These are phyloP conservation scores for Chondrostereum purpureum DNA, from an alignment of 1,284 basidiomycete species.

Conservation along the genomic window DNA sequence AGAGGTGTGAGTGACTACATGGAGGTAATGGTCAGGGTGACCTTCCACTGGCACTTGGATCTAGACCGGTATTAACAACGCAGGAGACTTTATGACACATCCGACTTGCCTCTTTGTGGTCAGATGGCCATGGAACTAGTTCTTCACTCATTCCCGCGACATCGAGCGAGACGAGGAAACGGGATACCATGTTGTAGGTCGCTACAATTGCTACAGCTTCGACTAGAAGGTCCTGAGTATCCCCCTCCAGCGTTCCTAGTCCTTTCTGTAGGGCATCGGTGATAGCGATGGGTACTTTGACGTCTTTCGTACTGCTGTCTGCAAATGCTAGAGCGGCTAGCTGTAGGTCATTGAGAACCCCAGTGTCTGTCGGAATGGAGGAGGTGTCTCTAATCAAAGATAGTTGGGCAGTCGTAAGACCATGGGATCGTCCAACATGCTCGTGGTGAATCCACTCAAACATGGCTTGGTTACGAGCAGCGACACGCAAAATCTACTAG, in stretches of 20 bases:
- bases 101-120: slow-evolving; percentile 36
- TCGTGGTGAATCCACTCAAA: slow-evolving; percentile 59
- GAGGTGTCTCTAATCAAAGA: slow-evolving; percentile 37
- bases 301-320: slow-evolving; percentile 38
- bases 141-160: slow-evolving; percentile 40
- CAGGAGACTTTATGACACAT: too few relatives aligned
- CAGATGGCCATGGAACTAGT: slow-evolving; percentile 40
- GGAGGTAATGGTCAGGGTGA: slow-evolving; percentile 19
- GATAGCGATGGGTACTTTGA: slow-evolving; percentile 30
- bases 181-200: slow-evolving; percentile 52
- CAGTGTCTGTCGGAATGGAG: slow-evolving; percentile 27
- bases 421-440: slow-evolving; percentile 34
- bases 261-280: slow-evolving; percentile 25
- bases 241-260: slow-evolving; percentile 18
- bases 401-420: slow-evolving; percentile 40
- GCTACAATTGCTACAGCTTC: slow-evolving; percentile 43
- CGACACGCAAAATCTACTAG: slow-evolving; percentile 43
- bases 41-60: background rate
- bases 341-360: slow-evolving; percentile 33
- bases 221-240: slow-evolving; percentile 38
- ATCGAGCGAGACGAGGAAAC: slow-evolving; percentile 47
- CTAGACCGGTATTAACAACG: too few relatives aligned
- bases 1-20: slow-evolving; percentile 32
- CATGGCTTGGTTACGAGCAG: slow-evolving; percentile 41
- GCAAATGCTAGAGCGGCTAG: slow-evolving; percentile 39